Evolutionary conservation across 108 stramenopile genomes (phyloP).

Genomic region (Skeletonema grethae): DNA sequence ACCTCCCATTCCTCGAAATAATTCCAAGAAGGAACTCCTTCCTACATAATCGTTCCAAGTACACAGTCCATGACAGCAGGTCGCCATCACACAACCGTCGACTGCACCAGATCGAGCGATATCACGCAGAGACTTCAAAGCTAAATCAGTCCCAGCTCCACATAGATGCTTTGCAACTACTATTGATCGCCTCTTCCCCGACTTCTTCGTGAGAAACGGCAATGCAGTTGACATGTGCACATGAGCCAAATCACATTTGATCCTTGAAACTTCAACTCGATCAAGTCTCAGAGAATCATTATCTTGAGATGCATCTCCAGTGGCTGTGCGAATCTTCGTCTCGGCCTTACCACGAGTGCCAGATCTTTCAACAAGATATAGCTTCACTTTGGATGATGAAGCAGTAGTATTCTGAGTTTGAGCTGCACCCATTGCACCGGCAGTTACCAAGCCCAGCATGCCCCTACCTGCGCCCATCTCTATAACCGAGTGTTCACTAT

Average conservation of each 20-base stretch:
- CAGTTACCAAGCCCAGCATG: constrained; percentile 73
- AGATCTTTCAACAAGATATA: constrained; percentile 75
- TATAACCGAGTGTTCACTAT: constrained; percentile 26
- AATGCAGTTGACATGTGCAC: constrained; percentile 59
- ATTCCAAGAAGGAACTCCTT: constrained; percentile 56
- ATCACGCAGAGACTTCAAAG: constrained; percentile 64
- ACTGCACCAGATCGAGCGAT: constrained; percentile 28
- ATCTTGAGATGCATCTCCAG: constrained; percentile 5
- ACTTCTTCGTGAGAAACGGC: neutral
- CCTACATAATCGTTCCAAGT: constrained; percentile 82
- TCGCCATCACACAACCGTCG: constrained; percentile 75
- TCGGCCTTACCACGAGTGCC: constrained; percentile 87
- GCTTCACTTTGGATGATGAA: constrained; percentile 29
- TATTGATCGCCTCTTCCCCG: constrained; percentile 37
- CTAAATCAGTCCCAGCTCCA: constrained; percentile 81
- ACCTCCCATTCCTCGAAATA: constrained; percentile 44
- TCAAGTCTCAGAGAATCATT: constrained; percentile 39
- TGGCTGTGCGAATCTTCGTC: constrained; percentile 57
- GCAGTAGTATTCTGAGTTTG: neutral
- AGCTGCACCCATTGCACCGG: constrained; percentile 55
- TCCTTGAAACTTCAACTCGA: constrained; percentile 57
- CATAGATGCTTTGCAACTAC: constrained; percentile 84
- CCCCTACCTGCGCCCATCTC: constrained; percentile 90
- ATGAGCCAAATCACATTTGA: constrained; percentile 82
- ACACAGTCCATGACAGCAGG: constrained; percentile 89